Evolutionary conservation across 345 rosid species (phyloP), one percentile per base, ranked within the genome.

Genomic region (Pelargonium nanum): DNA sequence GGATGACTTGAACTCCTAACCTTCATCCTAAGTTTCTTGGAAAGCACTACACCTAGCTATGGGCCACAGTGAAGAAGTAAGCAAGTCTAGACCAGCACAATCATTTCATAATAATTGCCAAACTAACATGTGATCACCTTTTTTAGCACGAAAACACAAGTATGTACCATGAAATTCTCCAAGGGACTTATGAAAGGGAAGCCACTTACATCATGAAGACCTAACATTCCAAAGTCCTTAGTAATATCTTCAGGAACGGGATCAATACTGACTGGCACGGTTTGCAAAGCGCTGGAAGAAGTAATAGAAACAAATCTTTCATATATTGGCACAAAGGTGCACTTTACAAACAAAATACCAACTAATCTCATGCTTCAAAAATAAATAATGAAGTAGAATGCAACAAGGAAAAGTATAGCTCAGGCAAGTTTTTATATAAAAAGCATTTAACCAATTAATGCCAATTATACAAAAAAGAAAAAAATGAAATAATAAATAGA

Each of bases 171-270:
- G 34, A 26, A 16, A 32, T 26, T 19, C 21, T 20, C 10, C 23
- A 24, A 53, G 19, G 22, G 40, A 59, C 20, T 26, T 25, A 44
- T 16, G 61, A 66, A 61, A 44, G 56, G 60, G 60, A 53, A n/a
- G 54, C 40, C 34, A 72, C 91, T 81, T 75, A 84, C 97, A 71
- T 87, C 88, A 76, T 32, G 68, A 56, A 89, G 99, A 62, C 72
- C 62, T 61, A 87, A 65, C 67, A 93, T 77, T 66, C 85, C 87
- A 80, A 87, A 81, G n/a, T 78, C 87, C 70, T 66, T 73, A 19
- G 74, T 76, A 71, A 93, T 70, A 65, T 77, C 89, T 74, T 69
- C 63, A 63, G 96, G 99, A 66, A 93, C 71, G 44, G 94, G 94
- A 81, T 93, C 99, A 68, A 89, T 63, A 73, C 74, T 61, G 44